Evolutionary conservation across 2,329 filamentous ascomycete genomes (phyloP), one percentile per base, ranked within the genome.

Genomic region (Fusarium cicatricum): DNA sequence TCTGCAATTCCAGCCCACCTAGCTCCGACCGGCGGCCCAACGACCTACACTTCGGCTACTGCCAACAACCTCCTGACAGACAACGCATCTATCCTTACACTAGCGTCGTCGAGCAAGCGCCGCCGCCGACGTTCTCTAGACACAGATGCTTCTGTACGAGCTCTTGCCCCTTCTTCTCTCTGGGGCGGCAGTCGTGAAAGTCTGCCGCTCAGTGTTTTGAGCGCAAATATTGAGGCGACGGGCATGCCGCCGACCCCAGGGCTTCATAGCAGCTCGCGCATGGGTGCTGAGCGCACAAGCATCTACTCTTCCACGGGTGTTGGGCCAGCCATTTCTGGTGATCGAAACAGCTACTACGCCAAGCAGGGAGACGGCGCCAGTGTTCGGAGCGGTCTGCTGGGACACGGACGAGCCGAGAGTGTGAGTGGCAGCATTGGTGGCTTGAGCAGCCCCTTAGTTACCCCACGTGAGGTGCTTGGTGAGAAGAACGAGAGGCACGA

Each of bases 111-210:
- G 0, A 91, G 89, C 62, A 92, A 94, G 76, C 85, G 89, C 32
- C 84, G 88, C 23, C 87, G 91, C 31, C 85, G 91, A 42, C 85
- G 90, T 56, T 93, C 90, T 26, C 87, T 94, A 75, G 91, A 95
- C 72, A 95, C 91, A 0, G 90, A 95, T 71, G 91, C 91, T 5
- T 94, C 90, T 0, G 90, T 95, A 33, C 89, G 91, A 37, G 91
- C 91, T 3, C 78, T 96, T n/a, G 90, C 91, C 1, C 91, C 91
- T 0, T 91, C 89, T 0, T 93, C 90, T 1, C 80, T 94, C 5
- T 95, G 90, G 81, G 91, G 91, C 38, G 90, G 90, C 37, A 92
- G 89, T 68, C 86, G 90, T 57, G 91, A 95, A 74, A 90, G 87
- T 37, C 80, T 95, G 2, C 91, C 91, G 0, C 79, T 95, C 21